Base-by-base conservation (phyloP, 2,329 filamentous ascomycete species). In the Hypomyces rosellus region DNA sequence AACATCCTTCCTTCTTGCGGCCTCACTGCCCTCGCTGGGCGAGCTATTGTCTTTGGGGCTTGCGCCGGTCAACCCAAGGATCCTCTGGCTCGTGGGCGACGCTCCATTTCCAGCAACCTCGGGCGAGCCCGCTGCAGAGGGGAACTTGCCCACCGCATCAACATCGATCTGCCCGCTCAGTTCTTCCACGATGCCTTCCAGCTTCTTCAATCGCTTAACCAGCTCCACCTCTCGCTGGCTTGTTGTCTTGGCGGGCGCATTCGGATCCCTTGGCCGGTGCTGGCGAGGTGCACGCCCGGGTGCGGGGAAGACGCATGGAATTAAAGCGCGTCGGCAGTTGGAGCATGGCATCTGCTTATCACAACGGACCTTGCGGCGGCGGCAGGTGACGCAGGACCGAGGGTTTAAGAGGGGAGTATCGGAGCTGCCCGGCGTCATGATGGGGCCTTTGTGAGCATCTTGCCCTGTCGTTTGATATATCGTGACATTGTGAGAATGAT, bases 281-380 rank as follows among this genome's bases (percentile, higher is more conserved):
- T 86, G 83, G 39, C 86, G 75, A 9, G 85, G 86, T 5, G 86
- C 85, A 49, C 86, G 77, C 9, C 86, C 86, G 1, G 86, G 86
- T 2, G 85, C 83, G 1, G 86, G 86, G 62, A 88, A 90, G 45
- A 88, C 71, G 65, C 86, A 90, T 57, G 85, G 79, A 51, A 86
- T 86, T 58, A 83, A 73, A 38, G 84, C 84, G 56, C 84, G 80
- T 39, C 79, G 78, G 65, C 86, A 90, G 65, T 90, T 89, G 59
- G 81, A 81, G 66, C 86, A 90, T 14, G 86, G 84, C 73, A 88
- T 81, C 60, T 80, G 76, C 71, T 89, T 89, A 71, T 90, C 85
- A 74, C 86, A 90, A 61, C 85, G 85, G 49, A 90, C 86, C 66
- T 88, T 86, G 54, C 83, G 72, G 41, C 74, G 71, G 11, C 74